Evolutionary conservation across 164 flowering plant genomes (phyloP).

Genomic region (Houttuynia cordata): DNA sequence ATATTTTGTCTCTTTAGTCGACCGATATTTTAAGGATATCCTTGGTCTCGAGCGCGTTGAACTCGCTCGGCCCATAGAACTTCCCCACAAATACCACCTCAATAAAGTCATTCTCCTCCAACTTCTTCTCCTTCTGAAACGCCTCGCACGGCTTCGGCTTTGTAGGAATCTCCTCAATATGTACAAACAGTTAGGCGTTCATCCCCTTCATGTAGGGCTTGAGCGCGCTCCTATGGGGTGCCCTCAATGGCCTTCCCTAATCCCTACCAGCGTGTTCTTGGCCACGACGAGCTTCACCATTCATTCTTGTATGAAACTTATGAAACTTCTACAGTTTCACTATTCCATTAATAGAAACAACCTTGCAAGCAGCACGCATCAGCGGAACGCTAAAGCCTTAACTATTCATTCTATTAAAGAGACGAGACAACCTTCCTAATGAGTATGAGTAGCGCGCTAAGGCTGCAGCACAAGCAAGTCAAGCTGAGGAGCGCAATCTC

Average conservation of each 20-base stretch:
- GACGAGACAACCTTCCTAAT: no score
- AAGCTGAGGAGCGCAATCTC: no score
- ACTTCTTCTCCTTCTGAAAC: constrained; percentile 77
- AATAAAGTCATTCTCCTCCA: constrained; percentile 69
- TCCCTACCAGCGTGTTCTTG: constrained; percentile 72
- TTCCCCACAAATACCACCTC: constrained; percentile 93
- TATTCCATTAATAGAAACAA: no score
- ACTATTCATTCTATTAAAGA: no score
- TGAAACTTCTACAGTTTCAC: no score
- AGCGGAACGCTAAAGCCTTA: no score
- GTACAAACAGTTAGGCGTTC: constrained; percentile 91
- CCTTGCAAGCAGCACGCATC: no score
- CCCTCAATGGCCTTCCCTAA: constrained; percentile 90
- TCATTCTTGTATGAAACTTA: no score
- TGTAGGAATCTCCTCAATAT: constrained; percentile 71
- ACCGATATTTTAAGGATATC: no score
- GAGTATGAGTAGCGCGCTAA: no score
- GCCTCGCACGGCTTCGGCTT: constrained; percentile 70
- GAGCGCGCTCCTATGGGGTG: constrained; percentile 73
- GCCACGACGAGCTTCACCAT: constrained; percentile 64
- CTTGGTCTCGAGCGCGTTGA: constrained; percentile 61
- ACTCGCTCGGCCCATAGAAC: constrained; percentile 65
- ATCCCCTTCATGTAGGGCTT: constrained; percentile 91
- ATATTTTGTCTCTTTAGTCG: no score
- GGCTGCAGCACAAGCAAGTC: no score